Evolutionary conservation across 2,329 filamentous ascomycete genomes (phyloP).

Genomic region (Botryotinia convoluta): DNA sequence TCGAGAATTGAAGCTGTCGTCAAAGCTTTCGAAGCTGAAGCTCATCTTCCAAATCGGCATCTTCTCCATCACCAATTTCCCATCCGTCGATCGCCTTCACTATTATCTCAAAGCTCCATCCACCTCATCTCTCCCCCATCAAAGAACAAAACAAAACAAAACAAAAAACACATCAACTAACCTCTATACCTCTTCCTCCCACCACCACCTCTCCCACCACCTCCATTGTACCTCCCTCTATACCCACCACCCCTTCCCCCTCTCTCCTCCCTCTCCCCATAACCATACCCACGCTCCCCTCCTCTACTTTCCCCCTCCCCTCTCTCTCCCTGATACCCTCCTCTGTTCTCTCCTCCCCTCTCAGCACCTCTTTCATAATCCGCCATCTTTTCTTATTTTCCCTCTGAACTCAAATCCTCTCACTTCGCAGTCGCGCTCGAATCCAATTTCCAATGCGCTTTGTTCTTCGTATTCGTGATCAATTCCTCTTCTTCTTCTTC

Average conservation of each 20-base stretch:
- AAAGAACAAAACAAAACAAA: neutral
- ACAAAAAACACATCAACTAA: conserved; percentile 39
- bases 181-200: conserved; percentile 81
- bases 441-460: neutral
- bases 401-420: neutral
- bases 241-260: conserved; percentile 36
- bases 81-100: neutral
- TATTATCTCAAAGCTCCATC: neutral
- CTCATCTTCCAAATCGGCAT: neutral
- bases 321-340: neutral
- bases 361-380: conserved; percentile 3
- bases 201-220: conserved; percentile 51
- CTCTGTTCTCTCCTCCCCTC: neutral
- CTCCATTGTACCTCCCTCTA: conserved; percentile 35
- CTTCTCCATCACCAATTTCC: neutral
- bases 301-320: neutral
- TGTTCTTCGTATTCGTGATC: too few relatives aligned
- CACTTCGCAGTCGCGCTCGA: neutral
- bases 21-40: neutral
- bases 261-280: neutral
- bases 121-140: neutral
- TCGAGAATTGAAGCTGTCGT: neutral
- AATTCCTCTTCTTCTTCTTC: neutral
- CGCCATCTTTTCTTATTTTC: neutral
- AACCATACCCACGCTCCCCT: conserved; percentile 37